These are phyloP conservation scores for Mollisiaceae sp. DNA, from an alignment of 2,329 filamentous ascomycete species.

Conservation along the genomic window DNA sequence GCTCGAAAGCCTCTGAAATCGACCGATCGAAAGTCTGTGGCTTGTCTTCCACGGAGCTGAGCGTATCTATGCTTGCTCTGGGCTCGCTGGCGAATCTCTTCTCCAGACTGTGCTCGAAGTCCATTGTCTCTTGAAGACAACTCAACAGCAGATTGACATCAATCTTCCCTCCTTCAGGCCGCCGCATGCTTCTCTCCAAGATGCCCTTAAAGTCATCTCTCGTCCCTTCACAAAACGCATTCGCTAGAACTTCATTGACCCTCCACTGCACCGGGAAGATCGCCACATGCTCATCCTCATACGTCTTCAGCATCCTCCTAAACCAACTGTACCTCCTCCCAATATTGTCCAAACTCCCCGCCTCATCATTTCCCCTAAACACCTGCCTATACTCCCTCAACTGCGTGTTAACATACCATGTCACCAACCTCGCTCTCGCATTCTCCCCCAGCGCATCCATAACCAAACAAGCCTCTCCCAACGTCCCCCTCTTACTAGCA, in stretches of 20 bases:
- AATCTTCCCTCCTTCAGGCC: constrained; percentile 75
- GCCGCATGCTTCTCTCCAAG: constrained; percentile 83
- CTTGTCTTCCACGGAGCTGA: constrained; percentile 78
- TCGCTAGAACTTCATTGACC: constrained; percentile 87
- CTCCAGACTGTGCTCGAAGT: constrained; percentile 94
- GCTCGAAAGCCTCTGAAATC: constrained; percentile 96
- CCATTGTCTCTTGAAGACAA: constrained; percentile 92
- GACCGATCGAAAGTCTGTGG: constrained; percentile 82
- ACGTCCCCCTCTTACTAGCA: constrained; percentile 66
- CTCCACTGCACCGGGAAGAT: constrained; percentile 91
- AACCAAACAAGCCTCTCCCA: constrained; percentile 88
- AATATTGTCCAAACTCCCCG: constrained; percentile 95
- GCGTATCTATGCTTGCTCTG: constrained; percentile 85
- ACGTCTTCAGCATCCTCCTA: constrained; percentile 90
- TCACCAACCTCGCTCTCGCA: constrained; percentile 80
- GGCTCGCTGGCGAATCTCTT: constrained; percentile 77
- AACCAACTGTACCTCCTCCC: constrained; percentile 96
- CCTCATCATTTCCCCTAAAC: constrained; percentile 95
- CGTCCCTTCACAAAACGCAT: constrained; percentile 93
- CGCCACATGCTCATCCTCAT: constrained; percentile 88
- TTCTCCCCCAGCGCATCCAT: constrained; percentile 94
- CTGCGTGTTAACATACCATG: constrained; percentile 98
- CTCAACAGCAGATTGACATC: constrained; percentile 89
- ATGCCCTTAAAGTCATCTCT: constrained; percentile 95
- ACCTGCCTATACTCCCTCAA: constrained; percentile 94